A percentile compares a stretch with the other conserved stretches of the same genome.
Conservation (phyloP, 2,329 filamentous ascomycete species). For the Colletotrichum melonis region DNA sequence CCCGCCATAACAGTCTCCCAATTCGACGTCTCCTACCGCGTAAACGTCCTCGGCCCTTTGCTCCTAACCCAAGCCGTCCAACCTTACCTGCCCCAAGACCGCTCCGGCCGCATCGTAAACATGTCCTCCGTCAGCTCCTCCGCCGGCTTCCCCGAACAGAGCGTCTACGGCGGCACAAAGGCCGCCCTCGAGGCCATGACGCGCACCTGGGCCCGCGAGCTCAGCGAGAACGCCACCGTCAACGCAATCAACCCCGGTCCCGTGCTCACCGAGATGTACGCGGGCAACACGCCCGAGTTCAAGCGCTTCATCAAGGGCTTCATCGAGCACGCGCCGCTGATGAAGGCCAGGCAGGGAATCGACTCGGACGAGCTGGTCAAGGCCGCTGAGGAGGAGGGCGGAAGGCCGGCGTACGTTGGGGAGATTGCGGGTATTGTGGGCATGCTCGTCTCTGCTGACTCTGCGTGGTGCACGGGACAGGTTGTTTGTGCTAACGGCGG, state of each 20-base stretch:
- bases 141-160: conserved; percentile 64
- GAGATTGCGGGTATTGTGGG: conserved; percentile 82
- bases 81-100: conserved; percentile 76
- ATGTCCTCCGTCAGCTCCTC: conserved; percentile 66
- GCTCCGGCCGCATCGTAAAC: conserved; percentile 67
- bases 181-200: conserved; percentile 70
- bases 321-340: conserved; percentile 69
- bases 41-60: conserved; percentile 86
- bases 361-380: conserved; percentile 73
- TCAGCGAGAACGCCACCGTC: conserved; percentile 63
- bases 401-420: conserved; percentile 71
- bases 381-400: conserved; percentile 64
- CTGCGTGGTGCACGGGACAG: conserved; percentile 82
- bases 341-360: conserved; percentile 67
- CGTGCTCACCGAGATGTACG: conserved; percentile 65
- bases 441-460: conserved; percentile 79
- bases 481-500: conserved; percentile 86
- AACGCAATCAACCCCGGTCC: conserved; percentile 70
- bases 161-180: conserved; percentile 69
- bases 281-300: conserved; percentile 54
- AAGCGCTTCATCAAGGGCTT: conserved; percentile 54
- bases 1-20: conserved; percentile 72
- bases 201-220: conserved; percentile 68
- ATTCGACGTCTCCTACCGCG: conserved; percentile 78
- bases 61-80: conserved; percentile 80